phyloP scores from a whole-genome alignment of 1,139 yeast genomes.

The Blastobotrys raffinosifermentans region DNA sequence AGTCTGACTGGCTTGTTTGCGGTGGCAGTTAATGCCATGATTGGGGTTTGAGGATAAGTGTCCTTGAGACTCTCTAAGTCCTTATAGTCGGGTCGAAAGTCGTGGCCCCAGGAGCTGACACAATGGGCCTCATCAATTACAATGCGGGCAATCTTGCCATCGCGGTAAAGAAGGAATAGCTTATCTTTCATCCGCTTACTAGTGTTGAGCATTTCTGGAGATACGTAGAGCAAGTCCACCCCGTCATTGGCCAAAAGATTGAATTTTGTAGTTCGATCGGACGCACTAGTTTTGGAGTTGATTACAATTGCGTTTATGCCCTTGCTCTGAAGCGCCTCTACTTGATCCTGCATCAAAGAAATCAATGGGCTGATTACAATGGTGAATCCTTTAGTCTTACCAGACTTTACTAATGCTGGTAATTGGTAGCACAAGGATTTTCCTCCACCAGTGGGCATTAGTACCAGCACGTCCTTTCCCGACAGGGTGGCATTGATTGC shows the following conservation, averaged over 20 bases:
- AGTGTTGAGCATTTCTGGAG: conserved; percentile 92
- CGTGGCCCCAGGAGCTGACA: conserved; percentile 99
- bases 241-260: conserved; percentile 56
- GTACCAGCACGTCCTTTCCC: conserved; percentile 85
- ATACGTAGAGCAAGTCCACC: conserved; percentile 73
- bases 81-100: conserved; percentile 93
- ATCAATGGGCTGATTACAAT: conserved; percentile 92
- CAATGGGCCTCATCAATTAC: conserved; percentile 99
- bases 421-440: conserved; percentile 93
- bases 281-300: conserved; percentile 56
- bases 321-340: conserved; percentile 62
- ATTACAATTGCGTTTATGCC: conserved; percentile 83
- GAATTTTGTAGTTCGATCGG: conserved; percentile 60
- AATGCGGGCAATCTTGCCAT: conserved; percentile 63
- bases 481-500: conserved; percentile 77
- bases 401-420: conserved; percentile 78
- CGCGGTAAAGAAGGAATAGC: conserved; percentile 51
- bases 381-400: conserved; percentile 75
- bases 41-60: conserved; percentile 72
- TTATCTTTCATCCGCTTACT: conserved; percentile 65
- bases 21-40: conserved; percentile 97
- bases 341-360: conserved; percentile 97
- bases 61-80: conserved; percentile 67
- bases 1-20: conserved; percentile 87
- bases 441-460: conserved; percentile 99